These are phyloP conservation scores for Chiua sp. DNA, from an alignment of 1,284 basidiomycete genomes.

Conservation along the genomic window DNA sequence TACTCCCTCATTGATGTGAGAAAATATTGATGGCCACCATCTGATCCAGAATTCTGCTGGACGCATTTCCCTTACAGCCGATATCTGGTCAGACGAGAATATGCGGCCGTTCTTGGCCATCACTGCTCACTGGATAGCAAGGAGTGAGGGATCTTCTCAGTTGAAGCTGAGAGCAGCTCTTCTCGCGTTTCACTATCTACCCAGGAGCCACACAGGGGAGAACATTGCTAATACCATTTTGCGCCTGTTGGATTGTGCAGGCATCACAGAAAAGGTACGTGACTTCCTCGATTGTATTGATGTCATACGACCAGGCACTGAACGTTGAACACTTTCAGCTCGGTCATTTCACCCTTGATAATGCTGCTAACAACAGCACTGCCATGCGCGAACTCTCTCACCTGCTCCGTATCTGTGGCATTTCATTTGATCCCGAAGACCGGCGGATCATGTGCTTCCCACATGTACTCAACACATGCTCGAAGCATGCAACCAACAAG, in stretches of 20 bases:
- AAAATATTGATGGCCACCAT: not conserved
- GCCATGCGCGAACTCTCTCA: not conserved
- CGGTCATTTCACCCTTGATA: conserved; percentile 10
- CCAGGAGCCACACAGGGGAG: conserved; percentile 5
- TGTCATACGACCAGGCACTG: conserved; percentile 1
- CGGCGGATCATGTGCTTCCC: not conserved
- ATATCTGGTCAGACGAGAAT: conserved; percentile 1
- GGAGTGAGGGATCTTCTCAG: not conserved
- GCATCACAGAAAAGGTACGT: not conserved
- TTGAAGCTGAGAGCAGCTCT: conserved; percentile 6
- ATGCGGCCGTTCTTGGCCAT: not conserved
- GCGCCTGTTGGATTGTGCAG: no score
- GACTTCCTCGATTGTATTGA: conserved; percentile 1
- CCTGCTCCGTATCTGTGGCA: not conserved
- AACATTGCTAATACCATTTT: no score
- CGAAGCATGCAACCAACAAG: not conserved
- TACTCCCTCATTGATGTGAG: not conserved
- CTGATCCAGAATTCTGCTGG: not conserved
- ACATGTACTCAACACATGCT: not conserved
- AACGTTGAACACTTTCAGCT: no score
- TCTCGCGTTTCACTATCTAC: conserved; percentile 6
- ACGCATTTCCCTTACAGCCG: not conserved
- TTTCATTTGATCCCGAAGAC: conserved; percentile 2
- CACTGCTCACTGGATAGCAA: not conserved
- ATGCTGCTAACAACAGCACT: conserved; percentile 3